These are phyloP conservation scores for Sungouiozyma intestinalis DNA, from an alignment of 805 yeast species.

Conservation along the genomic window DNA sequence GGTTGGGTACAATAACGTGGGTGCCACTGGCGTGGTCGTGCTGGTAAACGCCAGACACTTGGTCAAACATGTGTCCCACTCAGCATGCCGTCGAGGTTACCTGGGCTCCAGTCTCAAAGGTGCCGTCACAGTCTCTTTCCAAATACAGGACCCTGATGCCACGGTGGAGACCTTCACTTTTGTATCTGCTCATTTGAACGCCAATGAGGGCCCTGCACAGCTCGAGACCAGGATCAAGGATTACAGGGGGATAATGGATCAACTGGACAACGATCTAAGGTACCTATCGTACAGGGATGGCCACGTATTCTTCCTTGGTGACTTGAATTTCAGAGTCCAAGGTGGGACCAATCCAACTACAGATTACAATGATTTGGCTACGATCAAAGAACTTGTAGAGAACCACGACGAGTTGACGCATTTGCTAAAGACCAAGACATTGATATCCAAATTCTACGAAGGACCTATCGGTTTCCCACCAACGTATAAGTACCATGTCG, in stretches of 20 bases:
- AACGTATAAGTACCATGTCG: slow-evolving; percentile 57
- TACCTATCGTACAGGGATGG: slow-evolving; percentile 40
- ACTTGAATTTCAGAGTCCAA: slow-evolving; percentile 64
- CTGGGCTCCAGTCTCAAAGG: slow-evolving; percentile 64
- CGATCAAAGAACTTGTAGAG: slow-evolving; percentile 13
- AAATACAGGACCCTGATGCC: slow-evolving; percentile 18
- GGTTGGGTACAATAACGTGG: neutral
- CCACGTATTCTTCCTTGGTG: slow-evolving; percentile 74
- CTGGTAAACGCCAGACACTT: slow-evolving; percentile 32
- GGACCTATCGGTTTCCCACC: slow-evolving; percentile 59
- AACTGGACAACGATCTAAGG: slow-evolving; percentile 31
- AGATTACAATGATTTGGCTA: slow-evolving; percentile 9
- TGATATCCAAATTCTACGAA: slow-evolving; percentile 54
- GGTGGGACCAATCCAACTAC: slow-evolving; percentile 10
- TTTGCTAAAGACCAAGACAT: slow-evolving; percentile 29
- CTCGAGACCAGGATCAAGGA: slow-evolving; percentile 43
- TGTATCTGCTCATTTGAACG: slow-evolving; percentile 63
- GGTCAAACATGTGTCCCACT: slow-evolving; percentile 24
- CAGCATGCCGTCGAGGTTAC: slow-evolving; percentile 43
- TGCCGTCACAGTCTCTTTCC: slow-evolving; percentile 51
- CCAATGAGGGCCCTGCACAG: slow-evolving; percentile 56
- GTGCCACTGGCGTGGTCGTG: slow-evolving; percentile 27
- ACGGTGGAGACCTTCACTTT: slow-evolving; percentile 38
- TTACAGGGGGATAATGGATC: slow-evolving; percentile 38
- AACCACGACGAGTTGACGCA: slow-evolving; percentile 30